Evolutionary conservation across 2,329 filamentous ascomycete genomes (phyloP).

Genomic region (Colletotrichum endophyticum): DNA sequence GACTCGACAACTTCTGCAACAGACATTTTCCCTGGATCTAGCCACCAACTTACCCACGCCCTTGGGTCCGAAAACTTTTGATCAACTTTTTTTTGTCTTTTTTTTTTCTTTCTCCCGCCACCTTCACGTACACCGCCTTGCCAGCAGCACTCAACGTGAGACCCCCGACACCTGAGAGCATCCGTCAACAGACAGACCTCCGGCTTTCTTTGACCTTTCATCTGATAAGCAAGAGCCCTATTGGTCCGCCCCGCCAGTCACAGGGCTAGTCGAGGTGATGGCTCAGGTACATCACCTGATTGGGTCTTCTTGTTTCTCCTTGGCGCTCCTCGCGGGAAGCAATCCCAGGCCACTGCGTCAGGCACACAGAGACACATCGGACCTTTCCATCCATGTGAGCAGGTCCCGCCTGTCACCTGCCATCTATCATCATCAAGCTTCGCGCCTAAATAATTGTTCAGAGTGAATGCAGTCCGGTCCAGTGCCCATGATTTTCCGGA

Average conservation of each 20-base stretch:
- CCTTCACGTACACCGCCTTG: not conserved
- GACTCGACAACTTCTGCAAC: not conserved
- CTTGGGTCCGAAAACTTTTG: not conserved
- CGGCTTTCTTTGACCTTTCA: not conserved
- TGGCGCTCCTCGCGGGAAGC: not conserved
- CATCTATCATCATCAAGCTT: not conserved
- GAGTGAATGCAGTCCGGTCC: not conserved
- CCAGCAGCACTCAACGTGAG: not conserved
- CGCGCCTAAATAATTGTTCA: not conserved
- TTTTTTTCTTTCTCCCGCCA: not conserved
- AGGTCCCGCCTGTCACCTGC: not conserved
- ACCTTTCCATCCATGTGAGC: not conserved
- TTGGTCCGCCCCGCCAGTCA: not conserved
- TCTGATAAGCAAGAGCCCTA: not conserved
- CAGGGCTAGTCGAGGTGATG: not conserved
- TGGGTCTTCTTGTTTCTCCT: not conserved
- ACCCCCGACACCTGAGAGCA: not conserved
- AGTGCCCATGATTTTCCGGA: not conserved
- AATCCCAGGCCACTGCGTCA: not conserved
- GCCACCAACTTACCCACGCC: not conserved
- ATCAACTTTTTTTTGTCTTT: not conserved
- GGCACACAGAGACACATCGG: not conserved
- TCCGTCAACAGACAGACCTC: not conserved
- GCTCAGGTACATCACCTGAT: not conserved
- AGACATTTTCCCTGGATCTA: conserved; percentile 6